Evolutionary conservation across 371 early-diverging fungal genomes (phyloP), one percentile per base, ranked within the genome.

Genomic region (Phascolomyces articulosus): DNA sequence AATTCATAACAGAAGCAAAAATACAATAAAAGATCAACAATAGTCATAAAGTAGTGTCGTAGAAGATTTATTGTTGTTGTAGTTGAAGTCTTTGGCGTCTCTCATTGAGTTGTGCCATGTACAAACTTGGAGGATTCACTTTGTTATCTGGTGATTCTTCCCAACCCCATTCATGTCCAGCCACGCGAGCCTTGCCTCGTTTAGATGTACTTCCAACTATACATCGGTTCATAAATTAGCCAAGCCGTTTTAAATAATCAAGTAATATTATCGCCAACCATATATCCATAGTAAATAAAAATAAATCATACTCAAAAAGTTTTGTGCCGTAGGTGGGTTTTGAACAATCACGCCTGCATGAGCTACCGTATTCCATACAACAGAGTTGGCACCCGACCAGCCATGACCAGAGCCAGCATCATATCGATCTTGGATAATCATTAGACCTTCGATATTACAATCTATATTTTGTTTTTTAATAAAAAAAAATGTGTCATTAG

Each of bases 291-390:
- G n/a, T n/a, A 54, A 44, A 34, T 1, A 34, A 34, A 1, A 18
- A 9, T 4, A n/a, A 53, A 51, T 67, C 54, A 73, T 76, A 72
- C 80, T 75, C 8, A 79, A 65, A 63, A 84, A 84, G 62, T 84
- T 84, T 53, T 84, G 75, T 34, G 68, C 72, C 3, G 78, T 65
- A 1, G 63, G 71, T 1, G 84, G 70, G 3, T 76, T 60, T 58
- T 84, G 84, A 2, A 79, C 76, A 34, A 84, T 51, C 57, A 84
- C 73, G 2, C 84, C 84, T 38, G 68, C 65, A 54, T 79, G 73
- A 4, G 81, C 78, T 13, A 79, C 68, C 6, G 81, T 78, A 55
- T 84, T 84, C 84, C 84, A 84, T 4, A 84, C 65, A 7, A 84
- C 79, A 11, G 73, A 74, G 55, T 84, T 80, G 26, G 79, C 84